phyloP scores from a whole-genome alignment of 495 filamentous ascomycete species.

The Penicillium turbatum region DNA sequence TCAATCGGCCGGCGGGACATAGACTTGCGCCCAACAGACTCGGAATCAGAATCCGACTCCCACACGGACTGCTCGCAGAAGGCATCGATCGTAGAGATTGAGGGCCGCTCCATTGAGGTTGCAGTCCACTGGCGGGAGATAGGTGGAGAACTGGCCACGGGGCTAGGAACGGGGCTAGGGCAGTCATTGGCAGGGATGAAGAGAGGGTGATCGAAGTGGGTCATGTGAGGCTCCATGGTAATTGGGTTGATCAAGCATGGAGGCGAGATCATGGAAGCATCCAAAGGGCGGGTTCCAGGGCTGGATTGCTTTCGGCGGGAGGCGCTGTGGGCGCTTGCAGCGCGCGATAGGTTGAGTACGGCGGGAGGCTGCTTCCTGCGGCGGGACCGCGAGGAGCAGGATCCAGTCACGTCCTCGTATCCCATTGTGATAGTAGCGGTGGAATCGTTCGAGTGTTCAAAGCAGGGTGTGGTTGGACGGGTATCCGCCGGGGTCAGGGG shows the following conservation, averaged over 20 bases:
- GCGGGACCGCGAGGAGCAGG: conserved; percentile 26
- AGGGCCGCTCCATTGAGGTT: conserved; percentile 40
- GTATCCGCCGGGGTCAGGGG: conserved; percentile 15
- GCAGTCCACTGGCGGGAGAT: conserved; percentile 37
- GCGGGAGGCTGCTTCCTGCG: conserved; percentile 37
- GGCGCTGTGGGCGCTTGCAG: conserved; percentile 14
- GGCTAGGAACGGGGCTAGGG: conserved; percentile 41
- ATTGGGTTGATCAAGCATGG: conserved; percentile 42
- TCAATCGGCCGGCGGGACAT: conserved; percentile 42
- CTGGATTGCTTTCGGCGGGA: conserved; percentile 29
- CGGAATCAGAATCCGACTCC: conserved; percentile 46
- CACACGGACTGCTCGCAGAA: conserved; percentile 44
- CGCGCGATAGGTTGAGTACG: conserved; percentile 28
- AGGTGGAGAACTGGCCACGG: conserved; percentile 31
- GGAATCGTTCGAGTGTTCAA: conserved; percentile 21
- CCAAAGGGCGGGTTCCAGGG: conserved; percentile 30
- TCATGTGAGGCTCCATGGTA: conserved; percentile 43
- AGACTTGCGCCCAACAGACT: conserved; percentile 35
- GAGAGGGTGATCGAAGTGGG: conserved; percentile 43
- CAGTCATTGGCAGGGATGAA: conserved; percentile 45
- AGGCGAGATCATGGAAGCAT: conserved; percentile 43
- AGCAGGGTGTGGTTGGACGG: conserved; percentile 21
- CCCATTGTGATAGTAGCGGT: conserved; percentile 38
- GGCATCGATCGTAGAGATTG: conserved; percentile 41
- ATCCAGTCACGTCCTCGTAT: conserved; percentile 24